These are phyloP conservation scores for Barnettozyma populi DNA, from an alignment of 805 yeast genomes.

Conservation along the genomic window DNA sequence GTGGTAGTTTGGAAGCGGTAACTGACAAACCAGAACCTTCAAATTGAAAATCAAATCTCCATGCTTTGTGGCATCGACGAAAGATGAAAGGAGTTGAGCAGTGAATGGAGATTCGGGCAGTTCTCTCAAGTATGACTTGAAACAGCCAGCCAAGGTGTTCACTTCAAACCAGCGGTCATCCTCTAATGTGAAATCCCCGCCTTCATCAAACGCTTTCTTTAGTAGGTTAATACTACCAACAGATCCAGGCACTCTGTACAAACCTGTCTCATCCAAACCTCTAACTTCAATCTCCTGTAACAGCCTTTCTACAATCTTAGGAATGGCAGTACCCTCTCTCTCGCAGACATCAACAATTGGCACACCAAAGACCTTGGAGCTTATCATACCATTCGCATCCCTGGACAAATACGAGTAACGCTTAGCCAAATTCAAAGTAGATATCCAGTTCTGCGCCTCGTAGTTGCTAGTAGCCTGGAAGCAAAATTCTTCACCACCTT, in stretches of 20 bases:
- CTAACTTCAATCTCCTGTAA: constrained; percentile 76
- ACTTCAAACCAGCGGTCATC: constrained; percentile 67
- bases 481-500: constrained; percentile 46
- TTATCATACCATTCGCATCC: constrained; percentile 34
- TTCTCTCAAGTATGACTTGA: constrained; percentile 78
- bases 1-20: constrained; percentile 65
- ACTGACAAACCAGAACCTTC: constrained; percentile 28
- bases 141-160: constrained; percentile 83
- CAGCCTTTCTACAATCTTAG: constrained; percentile 59
- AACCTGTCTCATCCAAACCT: constrained; percentile 86
- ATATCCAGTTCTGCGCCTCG: constrained; percentile 75
- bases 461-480: constrained; percentile 60
- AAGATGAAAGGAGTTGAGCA: constrained; percentile 54
- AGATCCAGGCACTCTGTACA: constrained; percentile 72
- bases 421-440: constrained; percentile 33
- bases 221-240: constrained; percentile 50
- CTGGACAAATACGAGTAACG: constrained; percentile 38
- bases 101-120: constrained; percentile 81
- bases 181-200: constrained; percentile 39
- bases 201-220: constrained; percentile 50
- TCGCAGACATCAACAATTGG: constrained; percentile 73
- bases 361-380: constrained; percentile 72
- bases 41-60: constrained; percentile 31
- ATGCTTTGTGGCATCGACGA: constrained; percentile 36
- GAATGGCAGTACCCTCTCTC: constrained; percentile 59